Conservation (phyloP, 2,329 filamentous ascomycete genomes). For the Knufia fluminis region DNA sequence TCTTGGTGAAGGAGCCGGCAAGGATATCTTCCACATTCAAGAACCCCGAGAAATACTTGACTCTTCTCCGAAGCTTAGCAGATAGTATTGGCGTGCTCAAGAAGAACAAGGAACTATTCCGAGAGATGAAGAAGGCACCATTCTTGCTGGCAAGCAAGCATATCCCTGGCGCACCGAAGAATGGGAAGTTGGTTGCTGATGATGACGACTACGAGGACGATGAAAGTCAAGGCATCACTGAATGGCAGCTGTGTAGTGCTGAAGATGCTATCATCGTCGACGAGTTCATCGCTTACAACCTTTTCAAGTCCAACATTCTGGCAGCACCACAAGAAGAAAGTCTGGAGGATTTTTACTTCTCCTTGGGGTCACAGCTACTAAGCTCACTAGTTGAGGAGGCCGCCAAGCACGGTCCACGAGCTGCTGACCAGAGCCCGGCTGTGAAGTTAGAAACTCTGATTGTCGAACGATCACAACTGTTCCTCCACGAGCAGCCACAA, state of each 20-base stretch:
- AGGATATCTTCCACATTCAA: slow-evolving; percentile 72
- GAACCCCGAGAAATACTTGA: slow-evolving; percentile 75
- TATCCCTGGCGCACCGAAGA: slow-evolving; percentile 33
- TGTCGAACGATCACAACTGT: slow-evolving; percentile 78
- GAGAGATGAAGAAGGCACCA: slow-evolving; percentile 61
- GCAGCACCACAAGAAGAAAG: slow-evolving; percentile 83
- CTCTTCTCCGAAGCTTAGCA: slow-evolving; percentile 69
- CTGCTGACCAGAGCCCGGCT: slow-evolving; percentile 59
- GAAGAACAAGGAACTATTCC: slow-evolving; percentile 69
- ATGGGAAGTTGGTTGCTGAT: slow-evolving; percentile 12
- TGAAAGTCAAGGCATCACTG: slow-evolving; percentile 57
- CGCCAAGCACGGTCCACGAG: slow-evolving; percentile 58
- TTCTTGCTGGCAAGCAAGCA: slow-evolving; percentile 82
- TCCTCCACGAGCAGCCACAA: slow-evolving; percentile 71
- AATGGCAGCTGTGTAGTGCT: slow-evolving; percentile 68
- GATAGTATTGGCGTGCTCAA: slow-evolving; percentile 62
- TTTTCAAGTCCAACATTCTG: slow-evolving; percentile 77
- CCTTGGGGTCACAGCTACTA: slow-evolving; percentile 68
- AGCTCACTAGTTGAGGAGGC: slow-evolving; percentile 72
- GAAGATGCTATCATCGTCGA: slow-evolving; percentile 68
- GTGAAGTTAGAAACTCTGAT: slow-evolving; percentile 67
- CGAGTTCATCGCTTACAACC: slow-evolving; percentile 77
- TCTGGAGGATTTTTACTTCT: slow-evolving; percentile 74
- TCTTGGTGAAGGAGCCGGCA: slow-evolving; percentile 76
- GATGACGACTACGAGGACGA: slow-evolving; percentile 43